These are phyloP conservation scores for Metschnikowia koreensis DNA, from an alignment of 805 yeast species.

Conservation along the genomic window DNA sequence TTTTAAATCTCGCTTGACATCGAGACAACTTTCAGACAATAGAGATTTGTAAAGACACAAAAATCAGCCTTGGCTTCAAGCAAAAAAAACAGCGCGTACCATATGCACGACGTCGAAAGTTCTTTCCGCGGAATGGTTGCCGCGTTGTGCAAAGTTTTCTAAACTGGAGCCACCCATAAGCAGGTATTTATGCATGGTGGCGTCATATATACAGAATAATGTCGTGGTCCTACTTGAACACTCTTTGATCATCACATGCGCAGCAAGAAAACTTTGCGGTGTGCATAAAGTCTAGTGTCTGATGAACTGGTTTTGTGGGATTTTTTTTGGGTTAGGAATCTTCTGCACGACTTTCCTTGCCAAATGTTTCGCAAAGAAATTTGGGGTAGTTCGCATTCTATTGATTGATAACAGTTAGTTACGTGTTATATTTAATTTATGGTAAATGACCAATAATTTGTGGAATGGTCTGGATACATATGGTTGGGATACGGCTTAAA, in stretches of 20 bases:
- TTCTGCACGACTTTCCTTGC: not conserved
- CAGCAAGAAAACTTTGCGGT: not conserved
- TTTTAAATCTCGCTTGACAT: too few relatives aligned
- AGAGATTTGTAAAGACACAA: too few relatives aligned
- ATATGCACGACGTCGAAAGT: not conserved
- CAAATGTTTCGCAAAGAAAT: not conserved
- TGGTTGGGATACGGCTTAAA: too few relatives aligned
- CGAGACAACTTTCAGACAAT: too few relatives aligned
- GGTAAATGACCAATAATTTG: too few relatives aligned
- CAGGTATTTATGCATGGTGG: not conserved
- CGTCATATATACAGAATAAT: not conserved
- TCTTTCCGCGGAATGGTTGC: not conserved
- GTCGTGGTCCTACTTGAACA: conserved; percentile 4
- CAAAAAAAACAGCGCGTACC: not conserved
- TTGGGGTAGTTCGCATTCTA: too few relatives aligned
- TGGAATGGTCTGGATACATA: too few relatives aligned
- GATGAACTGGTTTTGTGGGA: not conserved
- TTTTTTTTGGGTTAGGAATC: not conserved
- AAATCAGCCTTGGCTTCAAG: not conserved
- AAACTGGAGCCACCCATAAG: not conserved
- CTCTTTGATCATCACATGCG: not conserved
- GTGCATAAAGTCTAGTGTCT: not conserved
- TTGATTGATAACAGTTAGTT: too few relatives aligned
- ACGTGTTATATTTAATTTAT: too few relatives aligned
- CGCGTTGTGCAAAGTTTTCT: not conserved